Evolutionary conservation across 2,329 filamentous ascomycete species (phyloP), one percentile per base, ranked within the genome.

Genomic region (Pyricularia sp.): DNA sequence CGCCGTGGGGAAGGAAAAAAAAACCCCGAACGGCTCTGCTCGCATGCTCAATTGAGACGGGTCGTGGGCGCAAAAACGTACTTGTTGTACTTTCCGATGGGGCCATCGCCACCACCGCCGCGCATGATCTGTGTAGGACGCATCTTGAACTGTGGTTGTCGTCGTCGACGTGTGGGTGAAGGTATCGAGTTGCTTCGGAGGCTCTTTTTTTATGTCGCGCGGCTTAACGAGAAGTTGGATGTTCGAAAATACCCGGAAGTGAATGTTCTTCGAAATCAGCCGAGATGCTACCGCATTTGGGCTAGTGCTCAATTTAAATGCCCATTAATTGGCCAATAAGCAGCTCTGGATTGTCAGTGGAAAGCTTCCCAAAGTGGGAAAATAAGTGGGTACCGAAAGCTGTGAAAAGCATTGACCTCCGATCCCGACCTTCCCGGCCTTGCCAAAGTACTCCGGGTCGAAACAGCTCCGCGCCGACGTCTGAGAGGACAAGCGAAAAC

Each of bases 51-150:
- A 63, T 55, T 53, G 62, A 28, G 24, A 55, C 24, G 19, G 24
- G 67, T 19, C 24, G 31, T 62, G 10, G 9, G 24, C 60, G 33
- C 30, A 10, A 35, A 57, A 57, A 77, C 79, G 76, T 70, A 82
- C 79, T 77, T 75, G 73, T 72, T 72, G 70, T 78, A 71, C 69
- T 74, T 76, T 71, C 79, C 79, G 67, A 80, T 65, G 33, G 77
- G 77, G 69, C 68, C 70, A 64, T 73, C 73, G 68, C 74, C 78
- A 68, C 78, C 77, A 67, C 72, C 73, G 64, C 72, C 72, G 66
- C 72, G 71, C 66, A 80, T 75, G 67, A 70, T 71, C 72, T 79
- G 78, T 71, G 79, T 78, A 70, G 79, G 79, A 70, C 75, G 76
- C 79, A 82, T 82, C 59, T 68, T 79, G 74, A 31, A 31, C 22